Evolutionary conservation across 2,329 filamentous ascomycete species (phyloP).

Genomic region (Cucurbitaria berberidis): DNA sequence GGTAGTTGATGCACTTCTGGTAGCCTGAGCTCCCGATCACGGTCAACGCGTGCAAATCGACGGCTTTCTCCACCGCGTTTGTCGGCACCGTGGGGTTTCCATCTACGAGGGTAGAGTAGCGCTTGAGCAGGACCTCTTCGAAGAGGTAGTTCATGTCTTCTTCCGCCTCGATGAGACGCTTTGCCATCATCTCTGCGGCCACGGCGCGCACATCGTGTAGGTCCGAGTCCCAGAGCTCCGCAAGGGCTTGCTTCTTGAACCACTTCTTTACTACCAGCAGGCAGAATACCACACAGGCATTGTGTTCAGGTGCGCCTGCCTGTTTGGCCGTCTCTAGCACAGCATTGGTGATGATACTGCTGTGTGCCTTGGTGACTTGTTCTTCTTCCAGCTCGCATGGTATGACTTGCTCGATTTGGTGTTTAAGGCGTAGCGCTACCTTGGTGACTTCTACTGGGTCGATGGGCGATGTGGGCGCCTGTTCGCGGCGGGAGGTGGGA

Average conservation of each 20-base stretch:
- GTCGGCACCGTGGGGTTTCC: constrained; percentile 73
- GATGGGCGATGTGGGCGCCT: constrained; percentile 68
- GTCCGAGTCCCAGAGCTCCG: constrained; percentile 92
- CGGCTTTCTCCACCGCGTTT: constrained; percentile 91
- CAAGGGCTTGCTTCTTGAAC: constrained; percentile 78
- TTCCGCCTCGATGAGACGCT: constrained; percentile 84
- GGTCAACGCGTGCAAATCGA: constrained; percentile 86
- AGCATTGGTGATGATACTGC: constrained; percentile 78
- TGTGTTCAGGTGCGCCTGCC: constrained; percentile 77
- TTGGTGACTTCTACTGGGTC: constrained; percentile 84
- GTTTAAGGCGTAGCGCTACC: constrained; percentile 85
- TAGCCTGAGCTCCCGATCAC: constrained; percentile 94
- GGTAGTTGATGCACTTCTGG: constrained; percentile 90
- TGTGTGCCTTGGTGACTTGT: constrained; percentile 79
- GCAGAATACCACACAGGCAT: constrained; percentile 82
- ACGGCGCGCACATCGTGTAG: constrained; percentile 78
- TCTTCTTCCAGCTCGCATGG: constrained; percentile 86
- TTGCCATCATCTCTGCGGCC: constrained; percentile 92
- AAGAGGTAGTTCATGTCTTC: constrained; percentile 80
- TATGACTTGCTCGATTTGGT: constrained; percentile 86
- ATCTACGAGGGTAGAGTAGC: constrained; percentile 81
- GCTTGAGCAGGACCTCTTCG: constrained; percentile 80
- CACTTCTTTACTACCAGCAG: constrained; percentile 75
- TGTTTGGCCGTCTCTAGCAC: constrained; percentile 82
- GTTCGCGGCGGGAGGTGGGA: constrained; percentile 64